phyloP scores from a whole-genome alignment of 441 rosid genomes.

The Erodium chrysanthum region DNA sequence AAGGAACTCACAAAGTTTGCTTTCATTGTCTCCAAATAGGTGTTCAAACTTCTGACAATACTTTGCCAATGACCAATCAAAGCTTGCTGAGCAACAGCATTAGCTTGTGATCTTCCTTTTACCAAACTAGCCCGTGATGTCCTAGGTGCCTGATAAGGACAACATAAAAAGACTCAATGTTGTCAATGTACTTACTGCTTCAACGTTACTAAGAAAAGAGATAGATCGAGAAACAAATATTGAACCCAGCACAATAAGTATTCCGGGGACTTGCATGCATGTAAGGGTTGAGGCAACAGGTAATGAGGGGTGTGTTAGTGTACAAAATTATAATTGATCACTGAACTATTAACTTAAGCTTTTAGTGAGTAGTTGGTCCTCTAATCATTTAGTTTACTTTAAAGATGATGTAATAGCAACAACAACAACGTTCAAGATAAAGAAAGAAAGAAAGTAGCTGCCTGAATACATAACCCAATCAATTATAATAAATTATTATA shows the following conservation, averaged over 20 bases:
- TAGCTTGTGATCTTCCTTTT: constrained; percentile 87
- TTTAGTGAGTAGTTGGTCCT: too few species aligned
- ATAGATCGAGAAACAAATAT: background rate
- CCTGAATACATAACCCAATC: too few species aligned
- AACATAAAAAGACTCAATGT: background rate
- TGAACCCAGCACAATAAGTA: background rate
- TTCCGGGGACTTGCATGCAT: background rate
- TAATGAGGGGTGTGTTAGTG: too few species aligned
- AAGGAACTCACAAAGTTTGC: constrained; percentile 55
- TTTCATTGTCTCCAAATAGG: constrained; percentile 69
- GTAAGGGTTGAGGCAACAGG: background rate
- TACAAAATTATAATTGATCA: too few species aligned
- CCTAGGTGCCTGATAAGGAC: constrained; percentile 69
- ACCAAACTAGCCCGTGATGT: constrained; percentile 98
- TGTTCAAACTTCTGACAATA: constrained; percentile 88
- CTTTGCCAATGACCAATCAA: constrained; percentile 99
- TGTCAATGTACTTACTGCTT: constrained; percentile 1
- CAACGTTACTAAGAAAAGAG: background rate
- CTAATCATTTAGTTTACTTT: too few species aligned
- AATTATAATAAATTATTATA: too few species aligned
- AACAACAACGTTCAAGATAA: too few species aligned
- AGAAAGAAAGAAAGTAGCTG: too few species aligned
- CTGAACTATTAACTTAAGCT: too few species aligned
- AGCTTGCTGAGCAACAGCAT: constrained; percentile 83
- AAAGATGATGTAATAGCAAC: too few species aligned